A percentile compares a stretch with the other conserved stretches of the same genome.
Evolutionary conservation across 2,329 filamentous ascomycete genomes (phyloP).

Genomic region (Apiospora saccharicola): DNA sequence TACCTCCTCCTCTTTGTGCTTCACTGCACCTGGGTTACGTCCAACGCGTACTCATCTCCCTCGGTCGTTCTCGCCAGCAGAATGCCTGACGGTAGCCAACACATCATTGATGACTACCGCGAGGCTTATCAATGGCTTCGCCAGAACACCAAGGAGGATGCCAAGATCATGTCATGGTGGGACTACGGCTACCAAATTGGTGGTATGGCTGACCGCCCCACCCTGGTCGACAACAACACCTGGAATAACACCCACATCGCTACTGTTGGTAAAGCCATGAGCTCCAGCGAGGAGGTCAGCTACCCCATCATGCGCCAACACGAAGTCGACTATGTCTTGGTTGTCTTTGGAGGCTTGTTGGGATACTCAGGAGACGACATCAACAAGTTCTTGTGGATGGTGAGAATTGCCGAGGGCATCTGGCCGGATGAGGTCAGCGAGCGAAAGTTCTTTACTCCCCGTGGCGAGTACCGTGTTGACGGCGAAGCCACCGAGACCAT

Average conservation of each 20-base stretch:
- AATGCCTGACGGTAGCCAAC: conserved; percentile 92
- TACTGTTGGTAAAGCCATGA: conserved; percentile 99
- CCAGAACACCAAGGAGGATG: conserved; percentile 92
- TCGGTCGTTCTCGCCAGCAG: conserved; percentile 94
- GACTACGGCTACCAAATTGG: conserved; percentile 99
- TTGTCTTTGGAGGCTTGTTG: conserved; percentile 94
- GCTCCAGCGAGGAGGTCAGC: conserved; percentile 94
- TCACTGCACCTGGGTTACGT: conserved; percentile 99
- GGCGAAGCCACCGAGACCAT: conserved; percentile 93
- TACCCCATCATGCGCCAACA: conserved; percentile 99
- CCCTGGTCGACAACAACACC: conserved; percentile 98
- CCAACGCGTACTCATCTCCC: conserved; percentile 97
- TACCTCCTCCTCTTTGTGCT: conserved; percentile 94
- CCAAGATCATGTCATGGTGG: conserved; percentile 99
- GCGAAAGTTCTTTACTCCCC: conserved; percentile 90
- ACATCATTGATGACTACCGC: conserved; percentile 99
- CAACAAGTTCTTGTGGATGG: conserved; percentile 99
- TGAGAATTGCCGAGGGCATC: conserved; percentile 97
- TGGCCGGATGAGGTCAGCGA: conserved; percentile 99
- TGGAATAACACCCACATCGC: conserved; percentile 99
- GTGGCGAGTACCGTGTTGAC: conserved; percentile 95
- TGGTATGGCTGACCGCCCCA: conserved; percentile 97
- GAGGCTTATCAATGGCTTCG: conserved; percentile 99
- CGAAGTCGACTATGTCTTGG: conserved; percentile 97
- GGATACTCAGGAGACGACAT: conserved; percentile 99